phyloP scores from a whole-genome alignment of 768 basidiomycete species.

The Russula sp. region DNA sequence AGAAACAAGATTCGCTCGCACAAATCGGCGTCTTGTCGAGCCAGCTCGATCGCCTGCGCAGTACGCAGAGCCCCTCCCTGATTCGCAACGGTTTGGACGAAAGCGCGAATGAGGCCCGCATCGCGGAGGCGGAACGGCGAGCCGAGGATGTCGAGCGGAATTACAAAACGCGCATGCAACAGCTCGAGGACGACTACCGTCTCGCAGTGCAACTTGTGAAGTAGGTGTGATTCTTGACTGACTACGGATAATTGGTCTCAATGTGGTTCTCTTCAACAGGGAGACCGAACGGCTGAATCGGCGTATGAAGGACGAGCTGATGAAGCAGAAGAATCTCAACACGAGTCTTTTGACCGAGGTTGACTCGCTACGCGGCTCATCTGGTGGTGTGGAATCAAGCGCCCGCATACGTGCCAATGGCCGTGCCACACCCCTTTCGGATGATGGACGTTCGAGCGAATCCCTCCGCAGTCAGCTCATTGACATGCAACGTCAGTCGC shows the following conservation, averaged over 20 bases:
- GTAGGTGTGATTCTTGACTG: slow-evolving; percentile 40
- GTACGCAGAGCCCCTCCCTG: slow-evolving; percentile 45
- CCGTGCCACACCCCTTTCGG: slow-evolving; percentile 68
- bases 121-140: slow-evolving; percentile 65
- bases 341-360: slow-evolving; percentile 77
- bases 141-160: slow-evolving; percentile 70
- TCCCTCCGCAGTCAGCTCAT: slow-evolving; percentile 60
- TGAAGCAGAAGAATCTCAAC: slow-evolving; percentile 81
- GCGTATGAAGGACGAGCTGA: slow-evolving; percentile 91
- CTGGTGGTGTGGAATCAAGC: slow-evolving; percentile 42
- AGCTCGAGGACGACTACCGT: slow-evolving; percentile 93
- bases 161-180: slow-evolving; percentile 74
- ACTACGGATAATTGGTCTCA: slow-evolving; percentile 18
- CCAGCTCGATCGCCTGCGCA: slow-evolving; percentile 59
- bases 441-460: slow-evolving; percentile 51
- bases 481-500: slow-evolving; percentile 71
- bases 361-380: slow-evolving; percentile 58
- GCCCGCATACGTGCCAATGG: slow-evolving; percentile 57
- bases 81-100: slow-evolving; percentile 32
- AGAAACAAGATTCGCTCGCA: slow-evolving; percentile 68
- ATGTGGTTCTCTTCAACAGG: slow-evolving; percentile 35
- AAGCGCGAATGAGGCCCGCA: slow-evolving; percentile 35
- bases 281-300: slow-evolving; percentile 98
- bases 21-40: slow-evolving; percentile 56
- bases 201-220: slow-evolving; percentile 97